Evolutionary conservation across 1,284 basidiomycete species (phyloP), one percentile per base, ranked within the genome.

Genomic region (Phellopilus nigrolimitatus): DNA sequence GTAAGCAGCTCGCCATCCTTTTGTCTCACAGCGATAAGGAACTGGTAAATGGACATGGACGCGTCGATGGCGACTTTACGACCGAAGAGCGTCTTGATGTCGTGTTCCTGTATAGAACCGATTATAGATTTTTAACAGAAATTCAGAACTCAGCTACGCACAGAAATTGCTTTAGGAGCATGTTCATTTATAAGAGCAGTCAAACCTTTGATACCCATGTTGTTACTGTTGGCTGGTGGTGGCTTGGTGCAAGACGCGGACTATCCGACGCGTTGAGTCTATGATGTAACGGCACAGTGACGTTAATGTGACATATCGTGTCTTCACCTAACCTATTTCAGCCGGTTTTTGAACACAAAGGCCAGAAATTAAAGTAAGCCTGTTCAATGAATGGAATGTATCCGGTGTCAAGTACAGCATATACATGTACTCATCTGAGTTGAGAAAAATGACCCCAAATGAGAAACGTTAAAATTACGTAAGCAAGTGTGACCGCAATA

Each of bases 1-100:
- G 91, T 97, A 59, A 99, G 80, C 76, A 97, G 82, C 69, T 99
- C 93, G 10, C 97, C 95, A 65, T 98, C 95, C 65, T 85, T 88
- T 68, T 97, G 94, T 28, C 97, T 79, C 2, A 99, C 95, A 12
- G 95, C 95, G 58, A 99, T 98, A 57, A 99, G 82, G 70, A 99
- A 99, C 65, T 98, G 94, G 72, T 91, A 91, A 50, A 90, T 90
- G 3, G 86, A 85, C 92, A 95, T 95, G 54, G 91, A 95, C 64
- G 95, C 95, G 75, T 99, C 95, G 60, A 99, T 94, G 54, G 95
- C 95, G 57, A 99, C 95, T 73, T 98, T 98, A 61, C 95, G 85
- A 1, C 97, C 97, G 63, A 98, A 97, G 37, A 97, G 81, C 4
- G 91, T 93, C 72, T 97, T 97, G 59, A 98, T 98, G 41, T 97